Conservation (phyloP, 129 eudicot genomes). For the Arctium lappa region DNA sequence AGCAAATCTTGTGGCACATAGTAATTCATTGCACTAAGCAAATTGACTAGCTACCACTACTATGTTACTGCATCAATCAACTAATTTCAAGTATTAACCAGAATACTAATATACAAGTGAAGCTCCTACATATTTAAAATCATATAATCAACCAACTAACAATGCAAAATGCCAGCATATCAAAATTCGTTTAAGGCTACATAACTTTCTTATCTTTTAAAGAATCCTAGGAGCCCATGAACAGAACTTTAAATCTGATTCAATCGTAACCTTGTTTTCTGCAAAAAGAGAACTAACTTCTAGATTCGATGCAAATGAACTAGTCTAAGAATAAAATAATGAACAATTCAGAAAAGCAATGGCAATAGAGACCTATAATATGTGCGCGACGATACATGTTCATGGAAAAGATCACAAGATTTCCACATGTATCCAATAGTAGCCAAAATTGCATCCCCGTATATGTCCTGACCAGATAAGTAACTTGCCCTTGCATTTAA, state of each 20-base stretch:
- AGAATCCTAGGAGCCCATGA: neutral
- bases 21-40: too few relatives aligned
- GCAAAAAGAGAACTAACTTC: slow-evolving; percentile 5
- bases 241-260: neutral
- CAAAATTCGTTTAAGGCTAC: too few relatives aligned
- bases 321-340: slow-evolving; percentile 4
- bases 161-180: too few relatives aligned
- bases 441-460: slow-evolving; percentile 86
- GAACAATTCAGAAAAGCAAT: neutral
- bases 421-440: slow-evolving; percentile 86
- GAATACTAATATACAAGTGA: too few relatives aligned
- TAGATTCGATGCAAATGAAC: slow-evolving; percentile 7
- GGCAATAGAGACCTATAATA: slow-evolving; percentile 62
- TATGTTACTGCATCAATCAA: too few relatives aligned
- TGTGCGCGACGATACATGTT: slow-evolving; percentile 60
- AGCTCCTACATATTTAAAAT: too few relatives aligned
- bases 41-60: too few relatives aligned
- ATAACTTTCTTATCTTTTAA: neutral
- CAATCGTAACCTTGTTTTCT: neutral
- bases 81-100: too few relatives aligned
- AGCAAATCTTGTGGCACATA: too few relatives aligned
- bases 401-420: slow-evolving; percentile 61
- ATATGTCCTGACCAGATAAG: slow-evolving; percentile 60
- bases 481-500: slow-evolving; percentile 79
- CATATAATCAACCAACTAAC: too few relatives aligned